These are phyloP conservation scores for Polygonum aviculare DNA, from an alignment of 148 eudicot genomes.

Conservation along the genomic window DNA sequence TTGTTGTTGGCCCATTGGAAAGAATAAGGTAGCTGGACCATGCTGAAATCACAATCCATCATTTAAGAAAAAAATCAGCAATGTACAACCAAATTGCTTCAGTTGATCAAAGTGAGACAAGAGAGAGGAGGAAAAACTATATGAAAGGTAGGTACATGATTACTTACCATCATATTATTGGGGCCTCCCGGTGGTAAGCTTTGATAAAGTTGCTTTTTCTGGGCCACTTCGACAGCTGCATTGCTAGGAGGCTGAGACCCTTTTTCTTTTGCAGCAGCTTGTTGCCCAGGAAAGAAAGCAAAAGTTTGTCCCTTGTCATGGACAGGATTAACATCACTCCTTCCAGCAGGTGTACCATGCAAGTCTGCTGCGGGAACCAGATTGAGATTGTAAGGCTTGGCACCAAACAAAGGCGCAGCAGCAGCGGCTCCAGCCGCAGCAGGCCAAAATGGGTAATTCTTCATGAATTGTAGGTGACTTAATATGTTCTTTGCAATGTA, in stretches of 20 bases:
- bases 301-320: conserved; percentile 62
- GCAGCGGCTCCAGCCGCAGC: conserved; percentile 48
- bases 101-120: neutral
- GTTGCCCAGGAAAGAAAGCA: conserved; percentile 49
- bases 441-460: conserved; percentile 79
- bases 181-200: conserved; percentile 67
- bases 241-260: conserved; percentile 26
- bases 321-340: conserved; percentile 28
- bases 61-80: neutral
- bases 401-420: conserved; percentile 55
- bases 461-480: conserved; percentile 65
- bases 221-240: conserved; percentile 41
- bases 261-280: conserved; percentile 51
- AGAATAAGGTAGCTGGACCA: conserved; percentile 63
- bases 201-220: conserved; percentile 76
- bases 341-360: conserved; percentile 35
- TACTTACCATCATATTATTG: conserved; percentile 55
- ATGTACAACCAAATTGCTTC: neutral
- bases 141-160: neutral
- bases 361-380: conserved; percentile 57
- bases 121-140: neutral
- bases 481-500: conserved; percentile 66
- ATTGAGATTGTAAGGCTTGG: conserved; percentile 61
- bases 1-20: conserved; percentile 91
- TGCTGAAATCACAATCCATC: conserved; percentile 30